Conservation (phyloP, 257 asterid species). For the Lycium ferocissimum region DNA sequence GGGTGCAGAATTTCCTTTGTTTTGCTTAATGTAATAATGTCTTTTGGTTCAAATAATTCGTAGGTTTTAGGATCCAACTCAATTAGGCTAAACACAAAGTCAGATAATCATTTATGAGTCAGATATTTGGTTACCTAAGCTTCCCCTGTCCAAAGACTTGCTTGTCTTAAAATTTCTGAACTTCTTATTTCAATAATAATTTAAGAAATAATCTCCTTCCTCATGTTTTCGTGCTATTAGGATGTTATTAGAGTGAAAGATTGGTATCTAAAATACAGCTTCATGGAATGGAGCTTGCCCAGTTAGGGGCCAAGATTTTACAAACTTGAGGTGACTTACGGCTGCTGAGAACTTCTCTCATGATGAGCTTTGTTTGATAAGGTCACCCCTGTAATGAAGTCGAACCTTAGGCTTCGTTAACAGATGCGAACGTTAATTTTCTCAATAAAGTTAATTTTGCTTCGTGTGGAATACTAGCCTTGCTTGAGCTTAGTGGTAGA, state of each 20-base stretch:
- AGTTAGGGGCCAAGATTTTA: background rate
- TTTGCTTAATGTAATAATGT: background rate
- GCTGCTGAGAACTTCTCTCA: constrained; percentile 4
- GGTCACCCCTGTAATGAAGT: background rate
- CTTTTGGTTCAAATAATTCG: background rate
- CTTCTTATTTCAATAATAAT: background rate
- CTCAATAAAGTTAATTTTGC: background rate
- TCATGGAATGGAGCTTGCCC: constrained; percentile 17
- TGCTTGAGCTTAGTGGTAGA: background rate
- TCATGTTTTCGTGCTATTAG: background rate
- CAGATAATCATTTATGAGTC: constrained; percentile 12
- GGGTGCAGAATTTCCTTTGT: constrained; percentile 12
- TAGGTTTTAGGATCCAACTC: constrained; percentile 12
- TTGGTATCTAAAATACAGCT: background rate
- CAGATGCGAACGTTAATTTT: background rate
- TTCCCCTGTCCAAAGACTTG: background rate
- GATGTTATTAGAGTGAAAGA: background rate
- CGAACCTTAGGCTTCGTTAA: background rate
- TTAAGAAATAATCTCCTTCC: constrained; percentile 9
- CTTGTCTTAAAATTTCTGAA: background rate
- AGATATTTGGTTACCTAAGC: constrained; percentile 10
- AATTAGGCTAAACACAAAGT: constrained; percentile 17
- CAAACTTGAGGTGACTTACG: constrained; percentile 8
- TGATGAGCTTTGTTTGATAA: constrained; percentile 15
- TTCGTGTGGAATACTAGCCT: background rate